These are phyloP conservation scores for Lipomyces yamadae DNA, from an alignment of 805 yeast species.

Conservation along the genomic window DNA sequence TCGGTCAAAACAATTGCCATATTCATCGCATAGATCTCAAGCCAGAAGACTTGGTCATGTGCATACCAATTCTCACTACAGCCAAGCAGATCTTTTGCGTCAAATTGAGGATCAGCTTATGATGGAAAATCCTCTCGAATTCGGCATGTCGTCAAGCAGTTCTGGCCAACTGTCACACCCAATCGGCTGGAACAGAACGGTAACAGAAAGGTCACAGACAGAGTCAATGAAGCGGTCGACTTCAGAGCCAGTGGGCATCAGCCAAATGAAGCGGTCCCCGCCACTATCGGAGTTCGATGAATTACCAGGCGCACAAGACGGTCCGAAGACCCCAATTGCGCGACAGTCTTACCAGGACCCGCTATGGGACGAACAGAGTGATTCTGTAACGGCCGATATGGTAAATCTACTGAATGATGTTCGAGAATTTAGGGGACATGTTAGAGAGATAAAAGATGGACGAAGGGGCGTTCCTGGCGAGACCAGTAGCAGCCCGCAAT, in stretches of 20 bases:
- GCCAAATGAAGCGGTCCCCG: not conserved
- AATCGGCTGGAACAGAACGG: not conserved
- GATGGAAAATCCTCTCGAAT: constrained; percentile 29
- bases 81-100: constrained; percentile 29
- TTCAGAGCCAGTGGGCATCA: constrained; percentile 7
- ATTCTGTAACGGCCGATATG: constrained; percentile 30
- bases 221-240: not conserved
- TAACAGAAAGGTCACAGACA: not conserved
- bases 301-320: constrained; percentile 2
- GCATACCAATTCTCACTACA: not conserved
- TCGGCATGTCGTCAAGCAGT: constrained; percentile 5
- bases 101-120: constrained; percentile 31
- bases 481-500: not conserved
- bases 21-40: not conserved
- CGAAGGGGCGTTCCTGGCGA: not conserved
- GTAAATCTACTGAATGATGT: constrained; percentile 29
- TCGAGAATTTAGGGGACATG: constrained; percentile 31
- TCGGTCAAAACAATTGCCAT: not conserved
- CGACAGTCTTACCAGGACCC: not conserved
- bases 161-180: not conserved
- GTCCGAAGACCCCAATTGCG: not conserved
- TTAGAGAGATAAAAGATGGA: constrained; percentile 18
- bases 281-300: not conserved
- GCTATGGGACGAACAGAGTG: not conserved
- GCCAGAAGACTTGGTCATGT: not conserved